Base-by-base conservation (phyloP, 163 green algal species). In the Picocystis sp. region DNA sequence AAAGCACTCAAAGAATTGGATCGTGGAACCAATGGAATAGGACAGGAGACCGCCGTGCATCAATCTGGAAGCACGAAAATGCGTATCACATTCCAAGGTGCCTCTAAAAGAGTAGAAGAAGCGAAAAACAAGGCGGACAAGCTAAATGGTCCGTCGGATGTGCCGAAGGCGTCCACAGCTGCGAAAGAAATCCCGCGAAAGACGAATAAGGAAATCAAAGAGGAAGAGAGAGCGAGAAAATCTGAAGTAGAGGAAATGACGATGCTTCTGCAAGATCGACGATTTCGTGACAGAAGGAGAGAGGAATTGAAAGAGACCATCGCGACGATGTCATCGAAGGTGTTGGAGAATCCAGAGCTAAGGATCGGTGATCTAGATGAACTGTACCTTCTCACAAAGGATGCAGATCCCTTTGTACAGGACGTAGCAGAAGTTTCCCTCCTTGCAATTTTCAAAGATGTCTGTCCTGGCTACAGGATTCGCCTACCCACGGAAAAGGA, bases 401-500 rank as follows among this genome's bases (percentile, higher is more conserved):
- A 65, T 29, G 3, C 17, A 15, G 72, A 73, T 49, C 21, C 42
- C 1, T 53, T 79, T 56, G 71, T 94, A 0, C 56, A 69, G 14
- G 67, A 78, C 1, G 62, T 96, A 53, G 85, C 87, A 1, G 72
- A 92, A 67, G 63, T 98, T 41, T 89, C 77, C 0, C 54, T 83
- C 24, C 45, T 81, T 42, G 75, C 79, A 8, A 80, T 98, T 22
- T 94, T 93, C 62, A 78, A 70, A 50, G 89, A 98, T 67, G 72
- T 97, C 3, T 48, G 91, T 25, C 89, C 89, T 1, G 87, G 81
- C 2, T 75, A 75, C 45, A 71, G 84, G 43, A 94, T 97, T 56
- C 72, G 81, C 0, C 73, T 72, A 29, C 64, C 74, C 11, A 75
- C 75, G 0, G 82, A 87, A 44, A 75, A 81, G 56, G 87, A 94